A percentile compares a stretch with the other conserved stretches of the same genome.
These are phyloP conservation scores for Lathyrus tuberosus DNA, from an alignment of 306 rosid genomes.

Conservation along the genomic window DNA sequence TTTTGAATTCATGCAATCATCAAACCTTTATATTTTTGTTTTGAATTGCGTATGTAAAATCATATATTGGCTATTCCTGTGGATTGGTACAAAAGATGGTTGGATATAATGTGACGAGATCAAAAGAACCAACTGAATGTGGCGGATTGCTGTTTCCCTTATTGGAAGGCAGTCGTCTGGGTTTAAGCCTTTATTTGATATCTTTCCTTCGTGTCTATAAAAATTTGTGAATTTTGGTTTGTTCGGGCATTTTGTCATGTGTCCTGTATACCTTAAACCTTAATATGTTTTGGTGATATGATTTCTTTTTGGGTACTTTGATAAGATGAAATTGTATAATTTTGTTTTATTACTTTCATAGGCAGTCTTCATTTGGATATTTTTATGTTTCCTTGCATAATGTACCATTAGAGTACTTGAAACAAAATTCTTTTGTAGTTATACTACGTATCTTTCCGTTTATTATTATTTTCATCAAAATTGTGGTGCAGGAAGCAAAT, in stretches of 20 bases:
- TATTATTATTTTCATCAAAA: not conserved
- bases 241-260: conserved; percentile 29
- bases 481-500: not conserved
- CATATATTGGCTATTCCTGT: conserved; percentile 42
- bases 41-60: conserved; percentile 49
- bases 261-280: conserved; percentile 34
- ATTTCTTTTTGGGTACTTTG: conserved; percentile 9
- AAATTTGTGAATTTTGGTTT: conserved; percentile 41
- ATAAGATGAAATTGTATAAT: conserved; percentile 31
- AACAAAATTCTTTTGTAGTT: not conserved
- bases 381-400: conserved; percentile 3
- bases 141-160: conserved; percentile 44
- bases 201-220: conserved; percentile 32
- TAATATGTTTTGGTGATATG: conserved; percentile 32
- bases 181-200: conserved; percentile 40
- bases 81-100: conserved; percentile 43
- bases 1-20: conserved; percentile 62
- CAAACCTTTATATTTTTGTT: conserved; percentile 38
- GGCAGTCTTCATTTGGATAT: not conserved
- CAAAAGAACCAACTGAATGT: conserved; percentile 37
- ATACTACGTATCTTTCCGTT: not conserved
- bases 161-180: conserved; percentile 37
- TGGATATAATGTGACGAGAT: conserved; percentile 41
- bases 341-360: conserved; percentile 20
- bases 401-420: not conserved